Evolutionary conservation across 768 basidiomycete genomes (phyloP), one percentile per base, ranked within the genome.

Genomic region (Neoboletus magnificus): DNA sequence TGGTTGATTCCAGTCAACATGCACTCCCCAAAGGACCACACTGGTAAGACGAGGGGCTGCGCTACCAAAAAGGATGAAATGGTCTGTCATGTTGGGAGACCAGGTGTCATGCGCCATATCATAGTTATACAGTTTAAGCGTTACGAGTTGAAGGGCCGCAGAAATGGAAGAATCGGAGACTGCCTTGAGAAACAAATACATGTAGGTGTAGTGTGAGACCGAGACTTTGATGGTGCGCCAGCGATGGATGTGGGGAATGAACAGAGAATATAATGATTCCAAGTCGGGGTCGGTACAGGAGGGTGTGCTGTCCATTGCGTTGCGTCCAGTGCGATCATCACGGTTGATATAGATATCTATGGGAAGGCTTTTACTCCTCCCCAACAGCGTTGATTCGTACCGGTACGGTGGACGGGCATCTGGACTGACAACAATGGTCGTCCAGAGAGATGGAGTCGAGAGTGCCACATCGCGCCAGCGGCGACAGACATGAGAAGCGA

Each of bases 1-100:
- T 18, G 77, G 73, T 33, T 74, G 71, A 30, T 77, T 73, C 89
- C 89, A 91, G 54, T 84, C 78, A 33, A 90, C 67, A 57, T 87
- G 87, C 5, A 89, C 83, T 37, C 86, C 87, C 83, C 84, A 87
- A 27, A 91, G 73, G 11, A 73, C 72, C 32, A 82, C 68, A 5
- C 71, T 62, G n/a, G 66, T 70, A 15, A 91, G 72, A 9, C 72
- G 76, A 1, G 89, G 89, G 11, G 71, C 69, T 18, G 76, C 76
- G 23, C 79, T 76, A 3, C 80, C 76, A 62, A 89, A 84, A 18
- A 81, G 75, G 13, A 77, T 70, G 70, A 85, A 82, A 36, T 58
- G 57, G 5, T 52, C 52, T 2, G 73, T 74, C 36, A 70, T 68
- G 37, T 73, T 69, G 23, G 54, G 52, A 30, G 49, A 25, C 2